Evolutionary conservation across 2,329 filamentous ascomycete genomes (phyloP).

Genomic region (Metarhizium rileyi): DNA sequence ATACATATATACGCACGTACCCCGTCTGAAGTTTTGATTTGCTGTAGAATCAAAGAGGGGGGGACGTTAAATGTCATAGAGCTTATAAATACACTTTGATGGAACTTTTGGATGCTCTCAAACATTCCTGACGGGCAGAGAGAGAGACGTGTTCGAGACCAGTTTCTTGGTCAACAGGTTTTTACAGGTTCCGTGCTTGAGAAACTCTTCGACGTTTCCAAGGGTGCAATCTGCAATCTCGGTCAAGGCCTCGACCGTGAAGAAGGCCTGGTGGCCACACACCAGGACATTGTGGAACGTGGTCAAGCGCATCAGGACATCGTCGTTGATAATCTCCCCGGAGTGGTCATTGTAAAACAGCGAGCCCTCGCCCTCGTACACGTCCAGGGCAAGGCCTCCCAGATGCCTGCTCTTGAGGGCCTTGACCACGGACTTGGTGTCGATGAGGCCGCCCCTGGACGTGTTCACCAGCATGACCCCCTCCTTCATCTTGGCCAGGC

Average conservation of each 20-base stretch:
- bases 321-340: conserved; percentile 55
- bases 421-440: conserved; percentile 48
- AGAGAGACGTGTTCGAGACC: background rate
- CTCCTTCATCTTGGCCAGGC: conserved; percentile 45
- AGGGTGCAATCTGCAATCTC: conserved; percentile 55
- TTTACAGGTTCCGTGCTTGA: conserved; percentile 18
- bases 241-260: conserved; percentile 53
- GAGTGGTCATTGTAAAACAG: conserved; percentile 60
- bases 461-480: conserved; percentile 58
- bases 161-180: conserved; percentile 23
- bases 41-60: background rate
- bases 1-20: too few relatives aligned
- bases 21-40: too few relatives aligned
- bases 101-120: too few relatives aligned
- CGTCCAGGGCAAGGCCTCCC: conserved; percentile 55
- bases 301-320: conserved; percentile 54
- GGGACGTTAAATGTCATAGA: background rate
- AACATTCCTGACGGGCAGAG: conserved; percentile 13
- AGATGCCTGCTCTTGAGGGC: conserved; percentile 51
- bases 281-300: conserved; percentile 60
- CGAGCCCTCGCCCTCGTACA: conserved; percentile 56
- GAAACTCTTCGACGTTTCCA: conserved; percentile 42
- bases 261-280: conserved; percentile 61
- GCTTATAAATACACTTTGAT: too few relatives aligned
- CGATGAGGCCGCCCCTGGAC: conserved; percentile 54